phyloP scores from a whole-genome alignment of 768 basidiomycete species.

The Calocybe cyanea region DNA sequence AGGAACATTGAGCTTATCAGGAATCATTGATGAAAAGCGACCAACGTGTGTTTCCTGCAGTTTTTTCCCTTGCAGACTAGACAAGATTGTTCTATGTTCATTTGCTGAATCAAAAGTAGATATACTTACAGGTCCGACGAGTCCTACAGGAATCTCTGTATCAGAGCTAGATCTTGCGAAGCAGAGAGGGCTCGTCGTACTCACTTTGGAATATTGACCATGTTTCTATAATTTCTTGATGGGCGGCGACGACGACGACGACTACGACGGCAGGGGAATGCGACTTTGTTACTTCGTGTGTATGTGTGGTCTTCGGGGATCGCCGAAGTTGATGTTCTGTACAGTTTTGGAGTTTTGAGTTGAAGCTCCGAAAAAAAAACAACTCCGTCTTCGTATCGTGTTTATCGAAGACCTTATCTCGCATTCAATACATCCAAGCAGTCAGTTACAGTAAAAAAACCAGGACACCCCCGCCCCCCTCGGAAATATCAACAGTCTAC shows the following conservation, averaged over 20 bases:
- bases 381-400: too few relatives aligned
- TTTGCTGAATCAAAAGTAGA: slow-evolving; percentile 5
- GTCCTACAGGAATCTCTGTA: too few relatives aligned
- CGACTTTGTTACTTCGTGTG: slow-evolving; percentile 26
- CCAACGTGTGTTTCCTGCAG: slow-evolving; percentile 97
- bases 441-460: too few relatives aligned
- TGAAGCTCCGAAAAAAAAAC: slow-evolving; percentile 20
- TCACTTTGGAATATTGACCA: slow-evolving; percentile 96
- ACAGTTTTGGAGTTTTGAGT: slow-evolving; percentile 33
- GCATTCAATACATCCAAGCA: too few relatives aligned
- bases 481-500: too few relatives aligned
- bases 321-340: slow-evolving; percentile 30
- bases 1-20: neutral
- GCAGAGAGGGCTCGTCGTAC: too few relatives aligned
- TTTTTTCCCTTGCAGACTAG: slow-evolving; percentile 93
- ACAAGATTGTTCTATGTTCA: slow-evolving; percentile 6
- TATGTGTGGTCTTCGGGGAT: slow-evolving; percentile 37
- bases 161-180: too few relatives aligned
- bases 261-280: slow-evolving; percentile 31
- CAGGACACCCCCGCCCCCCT: too few relatives aligned
- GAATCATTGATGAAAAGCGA: slow-evolving; percentile 13
- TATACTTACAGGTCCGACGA: slow-evolving; percentile 89
- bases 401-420: too few relatives aligned
- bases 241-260: too few relatives aligned
- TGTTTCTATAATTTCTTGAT: slow-evolving; percentile 49